A percentile compares a stretch with the other conserved stretches of the same genome.
phyloP scores from a whole-genome alignment of 78 protist species.

The Polysphondylium violaceum region DNA sequence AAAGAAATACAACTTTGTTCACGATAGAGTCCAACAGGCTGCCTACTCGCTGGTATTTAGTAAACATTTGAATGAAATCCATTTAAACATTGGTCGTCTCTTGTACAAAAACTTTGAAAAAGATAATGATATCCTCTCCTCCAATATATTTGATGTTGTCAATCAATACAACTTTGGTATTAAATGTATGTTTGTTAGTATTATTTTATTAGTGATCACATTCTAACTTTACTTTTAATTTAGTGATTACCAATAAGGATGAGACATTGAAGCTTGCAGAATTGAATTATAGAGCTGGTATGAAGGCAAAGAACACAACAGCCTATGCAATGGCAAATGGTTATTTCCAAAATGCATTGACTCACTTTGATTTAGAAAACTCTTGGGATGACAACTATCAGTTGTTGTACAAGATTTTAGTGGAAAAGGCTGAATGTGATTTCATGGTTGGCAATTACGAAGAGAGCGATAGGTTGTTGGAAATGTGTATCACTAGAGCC shows the following conservation, averaged over 20 bases:
- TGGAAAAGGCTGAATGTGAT: conserved; percentile 39
- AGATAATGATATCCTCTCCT: background rate
- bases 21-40: conserved; percentile 67
- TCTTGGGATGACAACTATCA: conserved; percentile 46
- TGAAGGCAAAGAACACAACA: conserved; percentile 26
- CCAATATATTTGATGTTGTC: conserved; percentile 41
- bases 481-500: background rate
- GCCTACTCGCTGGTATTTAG: conserved; percentile 32
- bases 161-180: conserved; percentile 68
- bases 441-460: conserved; percentile 61
- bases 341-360: conserved; percentile 41
- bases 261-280: conserved; percentile 16
- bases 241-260: background rate
- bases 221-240: background rate
- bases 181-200: background rate
- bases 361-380: background rate
- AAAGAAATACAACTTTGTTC: conserved; percentile 31
- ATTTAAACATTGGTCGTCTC: conserved; percentile 56
- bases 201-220: background rate
- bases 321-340: conserved; percentile 37
- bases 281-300: conserved; percentile 51
- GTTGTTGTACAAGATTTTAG: conserved; percentile 23
- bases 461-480: conserved; percentile 32
- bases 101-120: conserved; percentile 1
- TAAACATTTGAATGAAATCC: conserved; percentile 31